Conservation (phyloP, 2,329 filamentous ascomycete species). For the Ophiostoma australiae region DNA sequence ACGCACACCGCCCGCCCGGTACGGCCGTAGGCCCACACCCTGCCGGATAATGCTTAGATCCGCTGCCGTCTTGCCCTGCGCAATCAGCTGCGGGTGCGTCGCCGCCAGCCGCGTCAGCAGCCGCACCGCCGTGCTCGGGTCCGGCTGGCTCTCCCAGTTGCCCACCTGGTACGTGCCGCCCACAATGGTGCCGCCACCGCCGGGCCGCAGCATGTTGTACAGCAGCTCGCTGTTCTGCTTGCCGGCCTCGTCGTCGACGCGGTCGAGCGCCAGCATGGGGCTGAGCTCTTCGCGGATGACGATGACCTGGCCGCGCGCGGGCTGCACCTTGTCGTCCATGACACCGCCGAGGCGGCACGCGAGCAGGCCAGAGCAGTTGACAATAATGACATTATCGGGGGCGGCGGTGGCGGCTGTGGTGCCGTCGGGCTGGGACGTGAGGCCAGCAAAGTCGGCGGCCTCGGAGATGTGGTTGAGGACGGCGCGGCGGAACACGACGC, state of each 20-base stretch:
- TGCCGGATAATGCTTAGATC: slow-evolving; percentile 72
- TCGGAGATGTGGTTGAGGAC: slow-evolving; percentile 67
- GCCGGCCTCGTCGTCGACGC: slow-evolving; percentile 61
- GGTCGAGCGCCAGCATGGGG: slow-evolving; percentile 64
- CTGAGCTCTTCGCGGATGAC: slow-evolving; percentile 73
- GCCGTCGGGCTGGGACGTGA: slow-evolving; percentile 17
- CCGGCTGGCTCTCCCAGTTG: slow-evolving; percentile 73
- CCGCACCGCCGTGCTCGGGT: slow-evolving; percentile 70
- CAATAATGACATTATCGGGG: slow-evolving; percentile 52
- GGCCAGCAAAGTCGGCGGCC: slow-evolving; percentile 54
- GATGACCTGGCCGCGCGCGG: slow-evolving; percentile 77
- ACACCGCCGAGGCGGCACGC: slow-evolving; percentile 76
- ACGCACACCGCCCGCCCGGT: slow-evolving; percentile 66
- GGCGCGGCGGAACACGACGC: slow-evolving; percentile 62
- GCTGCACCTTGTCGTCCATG: slow-evolving; percentile 65
- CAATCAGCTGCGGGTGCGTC: slow-evolving; percentile 56
- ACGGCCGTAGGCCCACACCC: slow-evolving; percentile 74
- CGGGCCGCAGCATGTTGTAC: slow-evolving; percentile 79
- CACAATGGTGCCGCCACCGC: slow-evolving; percentile 74
- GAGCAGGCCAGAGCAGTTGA: slow-evolving; percentile 82
- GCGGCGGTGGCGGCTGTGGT: slow-evolving; percentile 52
- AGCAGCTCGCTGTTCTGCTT: slow-evolving; percentile 55
- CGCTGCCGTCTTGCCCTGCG: slow-evolving; percentile 60
- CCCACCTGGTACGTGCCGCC: slow-evolving; percentile 80
- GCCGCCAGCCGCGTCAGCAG: slow-evolving; percentile 78